Conservation (phyloP, 2,329 filamentous ascomycete species). For the Diplodia scrobiculata region DNA sequence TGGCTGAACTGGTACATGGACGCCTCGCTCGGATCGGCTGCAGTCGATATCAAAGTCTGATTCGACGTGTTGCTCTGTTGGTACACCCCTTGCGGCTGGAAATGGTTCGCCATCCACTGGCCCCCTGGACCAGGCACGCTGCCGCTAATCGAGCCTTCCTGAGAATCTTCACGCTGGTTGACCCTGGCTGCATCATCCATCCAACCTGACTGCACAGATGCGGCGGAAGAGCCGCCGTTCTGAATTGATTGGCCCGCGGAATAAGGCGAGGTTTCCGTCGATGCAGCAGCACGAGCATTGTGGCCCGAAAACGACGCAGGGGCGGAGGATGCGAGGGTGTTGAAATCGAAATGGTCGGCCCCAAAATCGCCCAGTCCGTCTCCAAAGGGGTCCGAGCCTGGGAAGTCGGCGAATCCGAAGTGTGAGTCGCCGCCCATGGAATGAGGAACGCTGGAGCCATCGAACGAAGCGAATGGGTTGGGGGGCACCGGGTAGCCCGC, state of each 20-base stretch:
- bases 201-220: conserved; percentile 44
- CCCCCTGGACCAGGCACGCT: conserved; percentile 6
- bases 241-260: conserved; percentile 40
- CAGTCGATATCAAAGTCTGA: conserved; percentile 40
- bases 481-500: conserved; percentile 39
- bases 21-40: conserved; percentile 38
- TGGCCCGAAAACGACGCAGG: conserved; percentile 37
- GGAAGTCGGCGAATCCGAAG: conserved; percentile 31
- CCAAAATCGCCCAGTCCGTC: conserved; percentile 38
- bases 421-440: conserved; percentile 35
- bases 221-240: conserved; percentile 40
- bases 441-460: conserved; percentile 34
- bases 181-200: conserved; percentile 37
- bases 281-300: conserved; percentile 39
- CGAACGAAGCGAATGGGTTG: conserved; percentile 36
- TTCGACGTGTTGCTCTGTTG: conserved; percentile 44
- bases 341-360: conserved; percentile 35
- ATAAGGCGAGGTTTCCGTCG: conserved; percentile 43
- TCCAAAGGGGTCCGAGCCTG: conserved; percentile 36
- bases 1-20: conserved; percentile 39
- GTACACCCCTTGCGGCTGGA: conserved; percentile 40
- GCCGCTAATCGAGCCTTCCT: conserved; percentile 17
- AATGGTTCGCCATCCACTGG: conserved; percentile 33
- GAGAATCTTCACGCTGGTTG: conserved; percentile 37
- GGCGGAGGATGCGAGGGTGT: conserved; percentile 35